A percentile compares a stretch with the other conserved stretches of the same genome.
These are phyloP conservation scores for Simmondsia chinensis DNA, from an alignment of 148 eudicot species.

Conservation along the genomic window DNA sequence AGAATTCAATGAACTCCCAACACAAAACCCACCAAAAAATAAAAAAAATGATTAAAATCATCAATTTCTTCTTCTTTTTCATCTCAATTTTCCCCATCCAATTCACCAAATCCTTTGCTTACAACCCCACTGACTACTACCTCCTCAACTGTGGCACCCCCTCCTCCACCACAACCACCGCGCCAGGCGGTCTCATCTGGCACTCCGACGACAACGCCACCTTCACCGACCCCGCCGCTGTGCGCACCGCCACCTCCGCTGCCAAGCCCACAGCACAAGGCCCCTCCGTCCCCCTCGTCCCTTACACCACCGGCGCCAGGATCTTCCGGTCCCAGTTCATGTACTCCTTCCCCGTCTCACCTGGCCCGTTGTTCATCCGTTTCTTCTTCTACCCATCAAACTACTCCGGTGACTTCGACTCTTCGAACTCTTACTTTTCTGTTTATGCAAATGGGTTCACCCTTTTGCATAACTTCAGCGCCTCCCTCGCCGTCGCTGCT, in stretches of 20 bases:
- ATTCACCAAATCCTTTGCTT: no score
- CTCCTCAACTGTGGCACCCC: conserved; percentile 25
- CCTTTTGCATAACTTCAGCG: conserved; percentile 33
- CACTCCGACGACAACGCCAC: conserved; percentile 11
- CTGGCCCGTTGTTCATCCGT: conserved; percentile 36
- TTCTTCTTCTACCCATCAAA: conserved; percentile 24
- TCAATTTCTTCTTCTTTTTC: no score
- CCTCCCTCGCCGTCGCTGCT: conserved; percentile 15
- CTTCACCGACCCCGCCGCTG: conserved; percentile 9
- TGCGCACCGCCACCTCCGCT: conserved; percentile 2
- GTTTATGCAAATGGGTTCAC: conserved; percentile 27
- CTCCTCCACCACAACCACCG: background rate
- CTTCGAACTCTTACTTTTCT: conserved; percentile 11
- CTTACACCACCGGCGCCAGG: conserved; percentile 21
- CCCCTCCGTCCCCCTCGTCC: conserved; percentile 2
- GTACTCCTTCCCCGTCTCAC: conserved; percentile 25
- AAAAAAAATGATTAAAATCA: no score
- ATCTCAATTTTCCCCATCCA: no score
- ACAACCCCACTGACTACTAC: background rate
- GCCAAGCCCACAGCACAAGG: background rate
- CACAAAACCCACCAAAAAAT: no score
- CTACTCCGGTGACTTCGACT: background rate
- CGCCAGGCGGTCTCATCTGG: conserved; percentile 9
- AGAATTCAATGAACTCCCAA: no score
- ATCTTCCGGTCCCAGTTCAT: conserved; percentile 23